Evolutionary conservation across 2,329 filamentous ascomycete species (phyloP).

Genomic region (Mariannaea elegans): DNA sequence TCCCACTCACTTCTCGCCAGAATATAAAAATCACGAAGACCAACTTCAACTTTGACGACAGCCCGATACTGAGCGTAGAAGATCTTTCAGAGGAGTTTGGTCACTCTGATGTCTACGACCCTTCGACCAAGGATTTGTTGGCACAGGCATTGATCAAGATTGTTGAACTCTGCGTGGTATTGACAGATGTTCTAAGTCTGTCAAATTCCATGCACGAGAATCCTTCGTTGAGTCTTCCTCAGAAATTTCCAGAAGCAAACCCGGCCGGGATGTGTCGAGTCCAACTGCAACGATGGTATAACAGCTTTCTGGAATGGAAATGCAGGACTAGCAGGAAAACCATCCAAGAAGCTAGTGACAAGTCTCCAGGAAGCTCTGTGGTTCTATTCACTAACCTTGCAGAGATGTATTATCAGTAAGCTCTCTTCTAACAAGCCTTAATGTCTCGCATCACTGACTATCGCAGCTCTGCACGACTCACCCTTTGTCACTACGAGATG

Average conservation of each 20-base stretch:
- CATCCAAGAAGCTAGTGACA: neutral
- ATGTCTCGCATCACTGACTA: neutral
- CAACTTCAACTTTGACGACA: constrained; percentile 36
- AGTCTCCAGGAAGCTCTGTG: constrained; percentile 24
- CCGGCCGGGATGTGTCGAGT: constrained; percentile 33
- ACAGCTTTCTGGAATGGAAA: constrained; percentile 29
- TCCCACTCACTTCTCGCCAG: constrained; percentile 34
- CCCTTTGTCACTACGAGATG: constrained; percentile 36
- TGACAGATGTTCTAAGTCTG: constrained; percentile 34
- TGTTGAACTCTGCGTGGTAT: constrained; percentile 35
- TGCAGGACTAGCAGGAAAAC: constrained; percentile 23
- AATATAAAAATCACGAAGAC: constrained; percentile 36
- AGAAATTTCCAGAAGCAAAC: constrained; percentile 26
- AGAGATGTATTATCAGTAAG: constrained; percentile 41
- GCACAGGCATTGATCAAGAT: constrained; percentile 32
- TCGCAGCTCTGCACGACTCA: constrained; percentile 29
- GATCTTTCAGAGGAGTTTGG: constrained; percentile 34
- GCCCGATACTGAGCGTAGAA: constrained; percentile 23
- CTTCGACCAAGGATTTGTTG: constrained; percentile 29
- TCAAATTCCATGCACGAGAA: constrained; percentile 35
- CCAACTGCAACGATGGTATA: constrained; percentile 34
- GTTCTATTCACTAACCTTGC: constrained; percentile 34
- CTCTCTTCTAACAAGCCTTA: rapidly evolving
- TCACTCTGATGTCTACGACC: constrained; percentile 35
- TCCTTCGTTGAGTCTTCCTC: constrained; percentile 30